phyloP scores from a whole-genome alignment of 106 monocot genomes.

The Platanthera guangdongensis region DNA sequence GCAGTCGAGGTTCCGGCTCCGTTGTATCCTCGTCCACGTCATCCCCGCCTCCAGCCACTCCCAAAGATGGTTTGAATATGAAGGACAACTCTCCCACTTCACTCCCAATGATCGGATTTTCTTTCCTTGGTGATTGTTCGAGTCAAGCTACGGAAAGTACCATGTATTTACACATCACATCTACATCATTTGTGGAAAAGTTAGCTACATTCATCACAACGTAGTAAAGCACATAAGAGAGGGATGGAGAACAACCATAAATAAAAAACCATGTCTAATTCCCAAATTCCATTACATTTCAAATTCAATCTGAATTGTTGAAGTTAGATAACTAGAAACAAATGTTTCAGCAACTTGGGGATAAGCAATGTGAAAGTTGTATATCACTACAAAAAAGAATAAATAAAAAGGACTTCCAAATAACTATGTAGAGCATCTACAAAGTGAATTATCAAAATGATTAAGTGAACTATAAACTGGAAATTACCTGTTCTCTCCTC shows the following conservation, averaged over 20 bases:
- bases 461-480: not conserved
- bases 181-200: not conserved
- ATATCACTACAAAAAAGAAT: not conserved
- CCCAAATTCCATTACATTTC: not conserved
- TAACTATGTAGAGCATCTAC: not conserved
- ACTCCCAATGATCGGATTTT: not conserved
- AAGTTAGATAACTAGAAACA: not conserved
- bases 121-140: not conserved
- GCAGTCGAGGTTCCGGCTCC: too few relatives aligned
- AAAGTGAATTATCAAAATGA: not conserved
- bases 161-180: not conserved
- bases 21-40: too few relatives aligned
- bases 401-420: not conserved
- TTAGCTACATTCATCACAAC: not conserved
- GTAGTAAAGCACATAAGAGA: not conserved
- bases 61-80: not conserved
- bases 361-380: slow-evolving; percentile 2
- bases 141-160: not conserved
- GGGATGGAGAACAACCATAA: not conserved
- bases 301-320: not conserved
- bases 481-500: slow-evolving; percentile 79
- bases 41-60: not conserved
- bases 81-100: not conserved
- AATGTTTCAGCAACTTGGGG: not conserved
- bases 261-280: not conserved